Evolutionary conservation across 768 basidiomycete genomes (phyloP), one percentile per base, ranked within the genome.

Genomic region (Kwoniella sp.): DNA sequence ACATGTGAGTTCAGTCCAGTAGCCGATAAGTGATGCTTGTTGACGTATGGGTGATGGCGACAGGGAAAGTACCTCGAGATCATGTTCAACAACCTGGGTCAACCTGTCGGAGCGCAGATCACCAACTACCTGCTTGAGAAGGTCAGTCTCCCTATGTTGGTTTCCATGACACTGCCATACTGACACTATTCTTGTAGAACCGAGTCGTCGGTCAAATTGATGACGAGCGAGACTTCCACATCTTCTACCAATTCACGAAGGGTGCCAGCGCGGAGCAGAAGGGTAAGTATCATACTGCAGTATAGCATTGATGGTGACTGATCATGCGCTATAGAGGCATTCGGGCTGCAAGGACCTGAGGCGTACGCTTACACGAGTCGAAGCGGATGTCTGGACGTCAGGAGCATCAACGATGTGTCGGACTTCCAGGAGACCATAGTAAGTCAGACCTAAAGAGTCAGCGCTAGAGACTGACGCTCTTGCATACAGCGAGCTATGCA

Each of bases 231-330:
- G 88, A 95, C 73, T 98, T 98, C 75, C 95, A 99, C 69, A 92
- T 99, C 56, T 98, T 99, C 79, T 99, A 98, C 74, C 95, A 99
- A 71, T 95, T 98, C 74, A 96, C 95, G 23, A 99, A 96, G 71
- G 90, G 84, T 5, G 93, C 95, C 3, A 83, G 87, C 6, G 80
- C 84, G 40, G 88, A 85, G 39, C 89, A 96, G 73, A 83, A 89
- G 73, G 90, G 91, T 88, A 65, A 51, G 80, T 71, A 3, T 38
- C 14, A 3, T 26, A 17, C 3, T 15, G 25, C 25, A 17, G 20
- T 14, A 10, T 37, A 17, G 15, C 20, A 19, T 14, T 20, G 5
- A 4, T 31, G 22, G 28, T 50, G 9, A 29, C 36, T 22, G 41
- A 26, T 37, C 25, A 63, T 17, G 48, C 31, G 25, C 27, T 27